Base-by-base conservation (phyloP, 1,284 basidiomycete genomes). In the Sanghuangporus weigelae region DNA sequence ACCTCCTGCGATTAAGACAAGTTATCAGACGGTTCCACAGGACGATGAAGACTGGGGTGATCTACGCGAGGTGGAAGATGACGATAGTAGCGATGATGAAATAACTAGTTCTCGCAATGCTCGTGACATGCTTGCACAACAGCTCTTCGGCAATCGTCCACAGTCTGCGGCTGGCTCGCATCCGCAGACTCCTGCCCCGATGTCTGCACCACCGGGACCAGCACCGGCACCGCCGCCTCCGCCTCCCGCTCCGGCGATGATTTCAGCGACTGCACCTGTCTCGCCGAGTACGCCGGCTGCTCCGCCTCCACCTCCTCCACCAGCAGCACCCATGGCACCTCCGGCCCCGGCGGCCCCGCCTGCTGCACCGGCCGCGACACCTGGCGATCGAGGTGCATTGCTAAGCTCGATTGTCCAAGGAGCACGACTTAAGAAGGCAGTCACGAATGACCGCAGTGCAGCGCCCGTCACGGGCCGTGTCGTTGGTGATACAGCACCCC, bases 341-440 rank as follows among this genome's bases (percentile, higher is more conserved):
- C 66, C 75, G 5, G 69, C 79, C 4, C 72, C 79, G 16, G 71
- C 79, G 2, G 67, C 78, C 10, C 69, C 78, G 1, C 73, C 81
- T 5, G 74, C 79, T 36, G 71, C 73, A 1, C 66, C 70, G 7
- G 70, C 74, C 14, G 72, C 73, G 6, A 74, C 75, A 0, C 72
- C 81, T 7, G 82, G 79, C 5, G 85, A 87, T 71, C 81, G 86
- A 35, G 78, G 81, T 64, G 93, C 92, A 0, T 78, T 99, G 35
- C 76, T 99, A 64, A 78, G 79, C 12, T 87, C 93, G 14, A 99
- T 99, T 68, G 89, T 93, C 71, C 84, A 87, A 6, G 96, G 96
- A 1, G 76, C 84, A 42, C 83, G 78, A 67, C 78, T 99, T 66
- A 84, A 83, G 63, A 94, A 94, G 75, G 77, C 93, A 0, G 81